Base-by-base conservation (phyloP, 2,329 filamentous ascomycete genomes). In the Monosporascus sp. region DNA sequence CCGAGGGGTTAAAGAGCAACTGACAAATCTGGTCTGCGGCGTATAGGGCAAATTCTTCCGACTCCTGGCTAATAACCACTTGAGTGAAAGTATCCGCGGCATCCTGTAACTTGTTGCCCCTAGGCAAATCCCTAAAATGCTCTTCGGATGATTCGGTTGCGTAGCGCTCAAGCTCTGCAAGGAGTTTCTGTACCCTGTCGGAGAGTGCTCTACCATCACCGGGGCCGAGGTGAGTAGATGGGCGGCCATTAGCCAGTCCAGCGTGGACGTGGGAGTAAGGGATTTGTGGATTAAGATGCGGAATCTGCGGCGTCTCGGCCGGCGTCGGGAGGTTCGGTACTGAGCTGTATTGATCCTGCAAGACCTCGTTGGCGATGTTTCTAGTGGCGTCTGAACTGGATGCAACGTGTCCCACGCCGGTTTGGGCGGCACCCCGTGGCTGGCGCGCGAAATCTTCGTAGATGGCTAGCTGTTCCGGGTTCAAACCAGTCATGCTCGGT, bases 401-500 rank as follows among this genome's bases (percentile, higher is more conserved):
- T 11, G 81, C 72, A 17, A 75, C 75, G 59, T 86, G 83, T 4
- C 77, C 74, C 2, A 84, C 68, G 70, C 83, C 66, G 66, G 77
- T 67, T 73, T 85, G 69, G 56, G 78, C 61, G 66, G 77, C 68
- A 65, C 80, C 82, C 52, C 90, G 87, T 27, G 90, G 87, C 67
- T 96, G 90, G 52, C 91, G 82, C 9, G 90, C 90, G 70, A 99
- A 99, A 58, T 97, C 92, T 65, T 97, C 92, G 65, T 99, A 99
- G 25, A 99, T 95, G 11, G 89, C 89, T 76, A 97, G 83, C 65
- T 99, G 94, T 64, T 97, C 90, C 24, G 88, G 80, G 65, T 96
- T 97, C 50, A 99, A 75, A 5, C 93, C 93, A 50, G 72, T 70
- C 52, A 77, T 65, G 55, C 70, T 81, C 14, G 90, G 86, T 38